A percentile compares a stretch with the other conserved stretches of the same genome.
Conservation (phyloP, 1,284 basidiomycete genomes). For the Chiua sp. region DNA sequence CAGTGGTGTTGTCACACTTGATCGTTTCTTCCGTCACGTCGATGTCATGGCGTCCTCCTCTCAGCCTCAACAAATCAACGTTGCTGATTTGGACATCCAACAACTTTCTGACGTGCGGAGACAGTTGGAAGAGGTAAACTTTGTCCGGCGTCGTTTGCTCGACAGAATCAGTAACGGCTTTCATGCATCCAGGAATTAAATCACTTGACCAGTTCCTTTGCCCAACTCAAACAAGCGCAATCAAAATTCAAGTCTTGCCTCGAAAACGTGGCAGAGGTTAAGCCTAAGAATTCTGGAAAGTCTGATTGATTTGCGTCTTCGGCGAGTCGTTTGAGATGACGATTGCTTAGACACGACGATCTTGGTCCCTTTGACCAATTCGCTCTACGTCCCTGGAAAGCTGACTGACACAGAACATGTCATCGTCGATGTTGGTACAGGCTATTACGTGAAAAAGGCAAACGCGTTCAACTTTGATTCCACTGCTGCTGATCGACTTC, state of each 20-base stretch:
- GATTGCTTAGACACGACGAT: slow-evolving; percentile 75
- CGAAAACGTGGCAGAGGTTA: slow-evolving; percentile 82
- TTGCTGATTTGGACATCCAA: slow-evolving; percentile 79
- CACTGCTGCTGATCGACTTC: slow-evolving; percentile 7
- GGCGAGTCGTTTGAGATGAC: not conserved
- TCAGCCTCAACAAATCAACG: slow-evolving; percentile 72
- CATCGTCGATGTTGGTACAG: slow-evolving; percentile 95
- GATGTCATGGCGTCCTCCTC: slow-evolving; percentile 38
- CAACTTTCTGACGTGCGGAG: slow-evolving; percentile 88
- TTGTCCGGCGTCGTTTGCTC: not conserved
- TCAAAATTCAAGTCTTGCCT: slow-evolving; percentile 91
- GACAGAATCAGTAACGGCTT: slow-evolving; percentile 1
- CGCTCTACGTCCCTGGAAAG: slow-evolving; percentile 94
- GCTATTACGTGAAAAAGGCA: slow-evolving; percentile 96
- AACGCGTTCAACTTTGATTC: slow-evolving; percentile 17
- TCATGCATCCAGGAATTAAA: slow-evolving; percentile 77
- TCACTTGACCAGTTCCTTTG: slow-evolving; percentile 92
- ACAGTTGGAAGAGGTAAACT: slow-evolving; percentile 84
- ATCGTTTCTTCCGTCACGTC: not conserved
- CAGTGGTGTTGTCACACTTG: slow-evolving; percentile 1
- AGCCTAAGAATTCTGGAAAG: slow-evolving; percentile 74
- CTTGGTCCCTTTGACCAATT: slow-evolving; percentile 92
- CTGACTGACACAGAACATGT: slow-evolving; percentile 86
- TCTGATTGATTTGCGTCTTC: slow-evolving; percentile 9
- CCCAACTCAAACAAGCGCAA: slow-evolving; percentile 92